Evolutionary conservation across 768 basidiomycete species (phyloP), one percentile per base, ranked within the genome.

Genomic region (Pisolithus microcarpus): DNA sequence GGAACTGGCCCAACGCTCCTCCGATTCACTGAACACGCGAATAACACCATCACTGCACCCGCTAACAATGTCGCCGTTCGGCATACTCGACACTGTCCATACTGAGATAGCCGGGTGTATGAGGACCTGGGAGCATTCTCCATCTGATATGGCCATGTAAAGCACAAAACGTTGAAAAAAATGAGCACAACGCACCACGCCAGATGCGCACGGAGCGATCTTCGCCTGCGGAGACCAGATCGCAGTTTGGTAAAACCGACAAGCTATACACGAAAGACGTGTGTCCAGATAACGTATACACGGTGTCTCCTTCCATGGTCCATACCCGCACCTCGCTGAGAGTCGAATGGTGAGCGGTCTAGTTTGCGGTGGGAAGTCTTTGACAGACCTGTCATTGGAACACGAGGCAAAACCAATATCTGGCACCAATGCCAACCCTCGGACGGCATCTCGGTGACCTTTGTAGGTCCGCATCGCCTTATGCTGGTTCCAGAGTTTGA

Each of bases 21-120:
- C 77, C 1, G 75, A 74, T 19, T 75, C 72, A 60, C 85, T 93
- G 69, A 95, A 99, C 15, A 98, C 77, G 46, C 96, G 81, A 19
- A 98, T 81, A 26, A 84, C 68, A 34, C 86, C 84, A 64, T 99
- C 96, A 54, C 94, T 95, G 47, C 84, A 78, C 5, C 95, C 94
- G 46, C 87, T 92, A 43, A 91, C 87, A 57, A 99, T 88, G 65
- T 98, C 95, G 31, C 88, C 84, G 54, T 92, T 91, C 0, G 90
- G 84, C 76, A 92, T 83, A 6, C 83, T 77, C 1, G 89, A 84
- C 15, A 95, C 90, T 3, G 88, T 72, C 96, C 96, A 99, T 2
- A 99, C 90, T n/a, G 95, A 97, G 50, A 95, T 90, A 7, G 91
- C 91, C 7, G 96, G 93, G 61, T 96, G 92, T 9, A 89, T 79